phyloP scores from a whole-genome alignment of 2,329 filamentous ascomycete genomes.

The Penicillium sp. region DNA sequence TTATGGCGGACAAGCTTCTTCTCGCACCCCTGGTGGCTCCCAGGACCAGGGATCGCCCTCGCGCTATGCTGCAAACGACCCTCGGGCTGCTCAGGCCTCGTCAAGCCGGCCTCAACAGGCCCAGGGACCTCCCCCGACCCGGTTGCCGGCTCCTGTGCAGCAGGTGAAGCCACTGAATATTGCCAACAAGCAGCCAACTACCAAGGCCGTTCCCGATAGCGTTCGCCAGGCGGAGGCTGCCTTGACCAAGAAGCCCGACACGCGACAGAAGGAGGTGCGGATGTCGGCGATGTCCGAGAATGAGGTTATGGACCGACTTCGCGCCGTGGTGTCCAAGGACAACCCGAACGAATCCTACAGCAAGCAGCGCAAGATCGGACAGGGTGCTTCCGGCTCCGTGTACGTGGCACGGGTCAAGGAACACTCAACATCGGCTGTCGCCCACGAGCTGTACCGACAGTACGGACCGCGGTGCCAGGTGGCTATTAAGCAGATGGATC shows the following conservation, averaged over 20 bases:
- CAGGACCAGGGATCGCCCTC: slow-evolving; percentile 38
- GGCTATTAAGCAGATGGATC: slow-evolving; percentile 99
- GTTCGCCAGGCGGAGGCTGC: slow-evolving; percentile 89
- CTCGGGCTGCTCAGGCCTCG: slow-evolving; percentile 41
- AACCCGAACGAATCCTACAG: slow-evolving; percentile 94
- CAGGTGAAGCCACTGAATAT: slow-evolving; percentile 77
- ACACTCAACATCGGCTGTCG: slow-evolving; percentile 75
- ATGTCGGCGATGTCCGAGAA: slow-evolving; percentile 98
- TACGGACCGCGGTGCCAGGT: slow-evolving; percentile 84
- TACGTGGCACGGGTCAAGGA: slow-evolving; percentile 97
- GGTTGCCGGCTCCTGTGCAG: slow-evolving; percentile 56
- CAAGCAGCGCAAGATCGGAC: slow-evolving; percentile 99
- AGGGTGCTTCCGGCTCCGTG: slow-evolving; percentile 95
- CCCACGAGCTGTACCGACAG: slow-evolving; percentile 72
- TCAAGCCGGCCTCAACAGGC: slow-evolving; percentile 42
- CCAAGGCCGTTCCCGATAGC: slow-evolving; percentile 56
- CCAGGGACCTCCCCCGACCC: slow-evolving; percentile 56
- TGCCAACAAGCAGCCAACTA: slow-evolving; percentile 60
- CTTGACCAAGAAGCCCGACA: slow-evolving; percentile 73
- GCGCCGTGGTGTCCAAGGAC: slow-evolving; percentile 92
- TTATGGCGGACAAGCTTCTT: slow-evolving; percentile 33
- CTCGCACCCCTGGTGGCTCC: slow-evolving; percentile 35
- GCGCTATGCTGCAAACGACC: slow-evolving; percentile 34
- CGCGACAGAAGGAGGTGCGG: slow-evolving; percentile 86
- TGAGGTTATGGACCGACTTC: slow-evolving; percentile 94